A percentile compares a stretch with the other conserved stretches of the same genome.
phyloP scores from a whole-genome alignment of 1,284 basidiomycete genomes.

The Cutaneotrichosporon daszewskae region DNA sequence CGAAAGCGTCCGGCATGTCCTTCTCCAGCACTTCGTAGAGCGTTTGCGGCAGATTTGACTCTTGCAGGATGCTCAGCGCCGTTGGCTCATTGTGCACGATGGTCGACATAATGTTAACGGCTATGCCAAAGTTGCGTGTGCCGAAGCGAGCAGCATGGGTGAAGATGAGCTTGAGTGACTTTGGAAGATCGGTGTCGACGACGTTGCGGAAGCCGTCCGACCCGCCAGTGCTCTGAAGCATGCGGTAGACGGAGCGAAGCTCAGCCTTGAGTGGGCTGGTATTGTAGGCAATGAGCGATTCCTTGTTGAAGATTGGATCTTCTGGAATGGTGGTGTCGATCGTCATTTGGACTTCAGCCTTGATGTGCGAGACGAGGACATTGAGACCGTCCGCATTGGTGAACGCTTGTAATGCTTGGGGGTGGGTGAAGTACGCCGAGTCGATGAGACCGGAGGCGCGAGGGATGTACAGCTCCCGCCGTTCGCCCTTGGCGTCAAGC shows the following conservation, averaged over 20 bases:
- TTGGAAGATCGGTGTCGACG: constrained; percentile 82
- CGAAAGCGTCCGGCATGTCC: constrained; percentile 79
- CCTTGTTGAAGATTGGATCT: constrained; percentile 12
- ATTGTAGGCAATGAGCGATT: constrained; percentile 19
- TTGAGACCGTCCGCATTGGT: constrained; percentile 79
- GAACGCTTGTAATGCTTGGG: constrained; percentile 82
- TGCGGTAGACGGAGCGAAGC: constrained; percentile 87
- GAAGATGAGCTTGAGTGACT: constrained; percentile 83
- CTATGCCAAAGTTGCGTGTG: constrained; percentile 54
- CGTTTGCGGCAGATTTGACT: constrained; percentile 79
- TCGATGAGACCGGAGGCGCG: constrained; percentile 83
- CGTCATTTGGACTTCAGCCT: constrained; percentile 49
- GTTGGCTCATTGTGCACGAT: constrained; percentile 99
- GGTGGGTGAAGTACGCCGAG: constrained; percentile 68
- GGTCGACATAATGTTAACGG: constrained; percentile 94
- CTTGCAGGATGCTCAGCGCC: constrained; percentile 85
- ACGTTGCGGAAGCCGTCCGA: constrained; percentile 90
- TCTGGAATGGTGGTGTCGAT: constrained; percentile 4
- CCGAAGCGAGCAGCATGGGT: constrained; percentile 78
- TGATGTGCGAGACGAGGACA: constrained; percentile 75
- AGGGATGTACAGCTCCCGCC: constrained; percentile 38
- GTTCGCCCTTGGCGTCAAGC: constrained; percentile 57
- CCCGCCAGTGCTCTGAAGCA: constrained; percentile 93
- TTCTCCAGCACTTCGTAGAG: constrained; percentile 81
- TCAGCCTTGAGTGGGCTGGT: constrained; percentile 66